These are phyloP conservation scores for Linum lewisii DNA, from an alignment of 345 rosid genomes.

Conservation along the genomic window DNA sequence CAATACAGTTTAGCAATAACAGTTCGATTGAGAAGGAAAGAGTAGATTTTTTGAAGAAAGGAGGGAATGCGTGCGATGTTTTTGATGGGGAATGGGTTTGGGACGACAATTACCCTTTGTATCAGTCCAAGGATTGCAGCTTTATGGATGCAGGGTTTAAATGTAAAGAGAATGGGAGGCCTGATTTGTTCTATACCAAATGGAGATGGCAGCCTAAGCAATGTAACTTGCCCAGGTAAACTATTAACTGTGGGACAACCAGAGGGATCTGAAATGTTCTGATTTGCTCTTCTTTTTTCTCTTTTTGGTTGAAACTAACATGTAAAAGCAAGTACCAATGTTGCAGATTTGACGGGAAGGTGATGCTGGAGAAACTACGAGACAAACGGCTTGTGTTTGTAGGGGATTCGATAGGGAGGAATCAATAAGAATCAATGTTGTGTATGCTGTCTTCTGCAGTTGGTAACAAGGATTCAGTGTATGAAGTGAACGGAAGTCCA, in stretches of 20 bases:
- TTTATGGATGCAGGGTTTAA: conserved; percentile 80
- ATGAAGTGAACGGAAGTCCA: conserved; percentile 79
- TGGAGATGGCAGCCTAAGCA: conserved; percentile 96
- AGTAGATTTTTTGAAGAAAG: conserved; percentile 51
- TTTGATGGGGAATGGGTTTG: conserved; percentile 94
- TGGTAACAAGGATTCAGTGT: conserved; percentile 42
- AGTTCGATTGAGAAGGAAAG: conserved; percentile 20
- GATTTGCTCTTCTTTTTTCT: background rate
- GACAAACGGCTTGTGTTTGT: conserved; percentile 77
- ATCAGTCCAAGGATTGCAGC: conserved; percentile 69
- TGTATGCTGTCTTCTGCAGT: conserved; percentile 76
- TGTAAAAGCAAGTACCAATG: too few species aligned
- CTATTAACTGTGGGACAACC: background rate
- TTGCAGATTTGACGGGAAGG: conserved; percentile 62
- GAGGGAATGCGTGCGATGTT: conserved; percentile 54
- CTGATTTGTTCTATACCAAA: conserved; percentile 69
- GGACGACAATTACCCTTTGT: conserved; percentile 83
- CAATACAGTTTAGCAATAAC: conserved; percentile 35
- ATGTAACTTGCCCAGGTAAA: conserved; percentile 84
- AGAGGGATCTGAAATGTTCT: too few species aligned
- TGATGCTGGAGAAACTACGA: conserved; percentile 71
- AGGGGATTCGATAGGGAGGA: conserved; percentile 93
- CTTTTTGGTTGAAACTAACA: background rate
- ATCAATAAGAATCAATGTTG: conserved; percentile 91
- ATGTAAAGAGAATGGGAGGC: conserved; percentile 84